phyloP scores from a whole-genome alignment of 768 basidiomycete genomes.

The Hydnomerulius pinastri region DNA sequence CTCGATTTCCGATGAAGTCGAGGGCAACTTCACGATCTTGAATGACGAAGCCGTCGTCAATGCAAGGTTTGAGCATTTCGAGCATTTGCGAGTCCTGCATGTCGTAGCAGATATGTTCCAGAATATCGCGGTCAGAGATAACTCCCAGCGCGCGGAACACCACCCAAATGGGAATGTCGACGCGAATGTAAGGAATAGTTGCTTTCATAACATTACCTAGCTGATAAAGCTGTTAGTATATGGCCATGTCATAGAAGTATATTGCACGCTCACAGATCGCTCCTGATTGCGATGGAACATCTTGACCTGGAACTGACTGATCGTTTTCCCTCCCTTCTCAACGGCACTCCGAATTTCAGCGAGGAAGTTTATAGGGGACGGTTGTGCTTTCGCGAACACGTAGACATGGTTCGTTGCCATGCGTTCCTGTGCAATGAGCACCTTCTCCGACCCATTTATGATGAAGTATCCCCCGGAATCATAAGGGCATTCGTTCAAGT shows the following conservation, averaged over 20 bases:
- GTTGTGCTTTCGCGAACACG: constrained; percentile 97
- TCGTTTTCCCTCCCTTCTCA: constrained; percentile 97
- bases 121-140: constrained; percentile 95
- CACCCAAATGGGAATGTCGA: constrained; percentile 98
- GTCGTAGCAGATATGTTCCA: constrained; percentile 98
- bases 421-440: constrained; percentile 98
- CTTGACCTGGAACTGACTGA: constrained; percentile 97
- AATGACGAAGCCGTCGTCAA: constrained; percentile 97
- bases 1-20: constrained; percentile 98
- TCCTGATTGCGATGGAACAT: constrained; percentile 92
- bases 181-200: constrained; percentile 96
- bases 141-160: constrained; percentile 98
- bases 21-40: constrained; percentile 96
- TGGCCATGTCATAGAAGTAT: background rate
- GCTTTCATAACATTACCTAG: constrained; percentile 93
- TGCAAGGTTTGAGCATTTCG: constrained; percentile 97
- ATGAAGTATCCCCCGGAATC: constrained; percentile 99
- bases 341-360: constrained; percentile 97
- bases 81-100: constrained; percentile 95
- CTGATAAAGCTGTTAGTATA: constrained; percentile 38
- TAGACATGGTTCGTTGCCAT: constrained; percentile 99
- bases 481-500: constrained; percentile 97
- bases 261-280: constrained; percentile 65
- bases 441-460: constrained; percentile 99
- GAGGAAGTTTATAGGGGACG: constrained; percentile 92